A percentile compares a stretch with the other conserved stretches of the same genome.
These are phyloP conservation scores for Chlorencoelia australis DNA, from an alignment of 2,329 filamentous ascomycete genomes.

Conservation along the genomic window DNA sequence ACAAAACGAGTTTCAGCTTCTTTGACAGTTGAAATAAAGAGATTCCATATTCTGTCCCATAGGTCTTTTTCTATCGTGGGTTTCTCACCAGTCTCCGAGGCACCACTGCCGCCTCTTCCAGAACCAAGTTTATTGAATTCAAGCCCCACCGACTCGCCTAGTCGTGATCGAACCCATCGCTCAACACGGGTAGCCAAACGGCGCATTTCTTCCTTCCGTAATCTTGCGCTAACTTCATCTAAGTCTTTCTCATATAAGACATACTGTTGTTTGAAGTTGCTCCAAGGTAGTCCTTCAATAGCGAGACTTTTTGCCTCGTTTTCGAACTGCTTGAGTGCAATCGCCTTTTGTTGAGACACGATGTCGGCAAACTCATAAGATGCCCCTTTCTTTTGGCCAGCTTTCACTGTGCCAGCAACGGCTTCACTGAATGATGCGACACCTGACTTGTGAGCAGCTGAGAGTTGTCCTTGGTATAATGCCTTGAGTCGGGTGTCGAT, in stretches of 20 bases:
- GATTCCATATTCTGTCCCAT: constrained; percentile 90
- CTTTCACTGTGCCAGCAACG: constrained; percentile 78
- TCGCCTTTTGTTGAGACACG: constrained; percentile 71
- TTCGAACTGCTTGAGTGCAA: constrained; percentile 65
- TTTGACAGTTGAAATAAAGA: constrained; percentile 72
- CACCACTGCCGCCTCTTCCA: constrained; percentile 71
- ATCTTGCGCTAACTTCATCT: constrained; percentile 71
- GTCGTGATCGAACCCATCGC: constrained; percentile 80
- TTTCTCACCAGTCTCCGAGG: constrained; percentile 68
- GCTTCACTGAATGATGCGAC: constrained; percentile 78
- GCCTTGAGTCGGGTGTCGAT: constrained; percentile 81
- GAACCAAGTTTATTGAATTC: constrained; percentile 96
- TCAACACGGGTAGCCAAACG: constrained; percentile 84
- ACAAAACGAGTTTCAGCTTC: constrained; percentile 81
- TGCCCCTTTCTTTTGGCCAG: constrained; percentile 82
- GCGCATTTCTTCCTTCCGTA: constrained; percentile 94
- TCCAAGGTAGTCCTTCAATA: constrained; percentile 78
- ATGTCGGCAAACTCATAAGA: constrained; percentile 94
- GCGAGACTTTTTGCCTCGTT: constrained; percentile 62
- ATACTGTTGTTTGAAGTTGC: constrained; percentile 73
- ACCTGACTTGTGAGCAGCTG: constrained; percentile 80
- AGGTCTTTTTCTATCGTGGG: constrained; percentile 70
- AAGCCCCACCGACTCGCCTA: constrained; percentile 78
- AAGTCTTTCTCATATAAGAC: constrained; percentile 80
- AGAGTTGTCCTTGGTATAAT: constrained; percentile 80